Percentiles rank a stretch among this genome's conserved stretches.
phyloP scores from a whole-genome alignment of 148 eudicot genomes.

The Cornus florida region DNA sequence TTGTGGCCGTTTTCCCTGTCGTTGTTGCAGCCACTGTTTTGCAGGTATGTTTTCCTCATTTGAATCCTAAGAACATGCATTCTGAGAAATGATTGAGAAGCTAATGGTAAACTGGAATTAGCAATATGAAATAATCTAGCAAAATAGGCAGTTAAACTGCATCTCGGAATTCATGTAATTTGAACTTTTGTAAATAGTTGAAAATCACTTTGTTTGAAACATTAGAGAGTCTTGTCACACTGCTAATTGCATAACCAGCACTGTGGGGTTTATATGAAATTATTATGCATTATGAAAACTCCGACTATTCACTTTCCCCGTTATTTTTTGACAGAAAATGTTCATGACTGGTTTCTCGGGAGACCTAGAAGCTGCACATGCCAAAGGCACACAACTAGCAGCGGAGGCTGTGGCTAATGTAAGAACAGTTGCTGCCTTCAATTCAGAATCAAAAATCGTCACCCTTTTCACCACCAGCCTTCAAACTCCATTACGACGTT shows the following conservation, averaged over 20 bases:
- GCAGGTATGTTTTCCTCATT: conserved; percentile 54
- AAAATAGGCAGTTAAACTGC: no score
- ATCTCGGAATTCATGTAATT: no score
- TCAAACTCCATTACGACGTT: conserved; percentile 63
- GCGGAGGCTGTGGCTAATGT: conserved; percentile 96
- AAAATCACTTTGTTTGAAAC: neutral
- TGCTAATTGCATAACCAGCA: neutral
- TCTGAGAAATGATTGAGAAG: neutral
- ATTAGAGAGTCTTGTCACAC: neutral
- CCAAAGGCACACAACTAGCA: conserved; percentile 95
- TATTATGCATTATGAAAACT: neutral
- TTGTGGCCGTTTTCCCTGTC: conserved; percentile 88
- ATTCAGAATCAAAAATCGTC: conserved; percentile 79
- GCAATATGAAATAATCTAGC: neutral
- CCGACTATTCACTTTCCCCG: neutral
- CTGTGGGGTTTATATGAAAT: neutral
- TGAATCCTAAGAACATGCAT: neutral
- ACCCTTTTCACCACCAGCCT: conserved; percentile 73
- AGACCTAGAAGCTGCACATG: conserved; percentile 92
- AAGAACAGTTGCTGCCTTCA: conserved; percentile 97
- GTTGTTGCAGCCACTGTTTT: conserved; percentile 98
- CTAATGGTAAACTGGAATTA: neutral
- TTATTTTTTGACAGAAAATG: conserved; percentile 73
- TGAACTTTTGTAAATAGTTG: no score
- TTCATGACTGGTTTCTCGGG: conserved; percentile 98